Conservation (phyloP, 441 rosid species). For the Jatropha multifida region DNA sequence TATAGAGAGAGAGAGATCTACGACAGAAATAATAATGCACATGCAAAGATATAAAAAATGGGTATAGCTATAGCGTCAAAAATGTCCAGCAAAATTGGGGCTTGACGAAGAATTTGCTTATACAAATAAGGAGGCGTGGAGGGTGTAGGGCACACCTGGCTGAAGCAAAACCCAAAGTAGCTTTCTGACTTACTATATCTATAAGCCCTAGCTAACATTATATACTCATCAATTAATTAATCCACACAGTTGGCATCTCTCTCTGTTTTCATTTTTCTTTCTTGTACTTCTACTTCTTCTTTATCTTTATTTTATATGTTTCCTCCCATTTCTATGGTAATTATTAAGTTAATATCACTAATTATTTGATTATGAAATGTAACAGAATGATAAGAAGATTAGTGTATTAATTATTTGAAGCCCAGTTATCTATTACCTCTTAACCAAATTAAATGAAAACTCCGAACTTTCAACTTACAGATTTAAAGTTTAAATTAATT, state of each 20-base stretch:
- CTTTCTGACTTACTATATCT: neutral
- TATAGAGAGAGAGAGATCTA: too few relatives aligned
- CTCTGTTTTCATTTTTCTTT: too few relatives aligned
- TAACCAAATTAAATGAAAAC: neutral
- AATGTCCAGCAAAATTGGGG: neutral
- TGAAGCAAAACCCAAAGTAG: neutral
- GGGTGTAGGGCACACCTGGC: neutral
- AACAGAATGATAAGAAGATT: neutral
- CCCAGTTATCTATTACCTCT: too few relatives aligned
- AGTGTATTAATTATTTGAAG: too few relatives aligned
- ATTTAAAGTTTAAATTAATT: too few relatives aligned
- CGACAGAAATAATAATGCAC: neutral
- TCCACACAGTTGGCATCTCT: slow-evolving; percentile 2
- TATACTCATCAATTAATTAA: neutral
- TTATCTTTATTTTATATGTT: too few relatives aligned
- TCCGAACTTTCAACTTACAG: too few relatives aligned
- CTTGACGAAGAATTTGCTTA: neutral
- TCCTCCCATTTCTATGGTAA: neutral
- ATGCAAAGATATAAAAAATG: neutral
- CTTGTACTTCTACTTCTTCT: too few relatives aligned
- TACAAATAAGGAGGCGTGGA: neutral
- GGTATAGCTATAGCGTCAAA: neutral
- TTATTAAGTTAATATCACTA: neutral
- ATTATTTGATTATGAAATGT: neutral
- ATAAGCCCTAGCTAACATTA: neutral